Conservation (phyloP, 2,329 filamentous ascomycete species). For the Reticulascus tulasneorum region DNA sequence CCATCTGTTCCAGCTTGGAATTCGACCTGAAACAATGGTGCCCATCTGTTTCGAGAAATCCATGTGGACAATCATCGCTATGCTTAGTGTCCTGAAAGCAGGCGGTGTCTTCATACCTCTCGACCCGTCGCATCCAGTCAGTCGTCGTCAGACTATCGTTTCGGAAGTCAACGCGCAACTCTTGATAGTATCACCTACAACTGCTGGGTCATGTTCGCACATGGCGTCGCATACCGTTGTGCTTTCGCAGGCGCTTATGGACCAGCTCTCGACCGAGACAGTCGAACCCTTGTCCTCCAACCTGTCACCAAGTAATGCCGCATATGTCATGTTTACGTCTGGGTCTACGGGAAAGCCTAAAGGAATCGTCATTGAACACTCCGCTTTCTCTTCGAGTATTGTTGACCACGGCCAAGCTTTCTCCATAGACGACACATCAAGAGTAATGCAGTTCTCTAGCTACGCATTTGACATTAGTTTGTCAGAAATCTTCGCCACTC, state of each 20-base stretch:
- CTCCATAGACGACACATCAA: too few relatives aligned
- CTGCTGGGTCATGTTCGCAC: too few relatives aligned
- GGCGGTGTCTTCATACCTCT: slow-evolving; percentile 20
- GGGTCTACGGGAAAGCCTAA: not conserved
- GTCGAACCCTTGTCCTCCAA: too few relatives aligned
- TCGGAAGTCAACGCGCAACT: too few relatives aligned
- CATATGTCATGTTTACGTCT: not conserved
- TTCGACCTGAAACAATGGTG: slow-evolving; percentile 25
- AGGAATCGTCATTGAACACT: slow-evolving; percentile 5
- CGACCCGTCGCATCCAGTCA: too few relatives aligned
- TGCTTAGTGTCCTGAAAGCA: slow-evolving; percentile 20
- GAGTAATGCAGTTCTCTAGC: slow-evolving; percentile 14
- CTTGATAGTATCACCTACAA: too few relatives aligned
- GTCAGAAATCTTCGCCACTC: slow-evolving; percentile 8
- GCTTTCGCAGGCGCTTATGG: too few relatives aligned
- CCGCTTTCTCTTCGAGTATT: slow-evolving; percentile 5
- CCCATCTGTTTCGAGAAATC: slow-evolving; percentile 24
- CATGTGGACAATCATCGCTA: slow-evolving; percentile 13
- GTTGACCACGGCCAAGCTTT: slow-evolving; percentile 5
- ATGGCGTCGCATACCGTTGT: too few relatives aligned
- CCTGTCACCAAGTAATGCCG: too few relatives aligned
- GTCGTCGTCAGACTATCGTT: too few relatives aligned
- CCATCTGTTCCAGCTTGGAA: slow-evolving; percentile 7
- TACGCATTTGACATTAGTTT: slow-evolving; percentile 15
- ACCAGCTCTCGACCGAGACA: too few relatives aligned